Conservation (phyloP, 305 asterid species). For the Solanum hybrid region DNA sequence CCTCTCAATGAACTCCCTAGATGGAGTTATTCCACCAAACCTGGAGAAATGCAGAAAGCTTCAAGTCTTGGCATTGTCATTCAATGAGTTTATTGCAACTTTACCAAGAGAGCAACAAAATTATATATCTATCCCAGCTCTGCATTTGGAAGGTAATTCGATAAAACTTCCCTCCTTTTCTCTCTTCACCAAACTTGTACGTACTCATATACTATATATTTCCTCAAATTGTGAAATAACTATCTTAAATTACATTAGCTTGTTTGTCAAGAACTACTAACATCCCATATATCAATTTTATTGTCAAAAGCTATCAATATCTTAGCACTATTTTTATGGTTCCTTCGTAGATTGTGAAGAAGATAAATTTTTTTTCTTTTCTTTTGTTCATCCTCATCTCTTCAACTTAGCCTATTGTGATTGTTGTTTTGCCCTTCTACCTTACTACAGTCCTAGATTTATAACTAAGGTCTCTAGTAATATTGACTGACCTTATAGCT, state of each 20-base stretch:
- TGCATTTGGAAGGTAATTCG: no score
- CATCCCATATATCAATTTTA: not conserved
- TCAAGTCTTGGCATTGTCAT: no score
- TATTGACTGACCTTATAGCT: not conserved
- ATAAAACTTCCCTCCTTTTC: no score
- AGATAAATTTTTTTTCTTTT: no score
- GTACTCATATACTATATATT: no score
- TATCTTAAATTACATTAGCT: not conserved
- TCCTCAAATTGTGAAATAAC: not conserved
- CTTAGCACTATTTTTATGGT: not conserved
- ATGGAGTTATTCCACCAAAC: no score
- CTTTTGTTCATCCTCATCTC: not conserved
- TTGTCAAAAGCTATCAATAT: not conserved
- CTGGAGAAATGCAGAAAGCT: no score
- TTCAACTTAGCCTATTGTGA: not conserved
- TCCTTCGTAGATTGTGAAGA: not conserved
- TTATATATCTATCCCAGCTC: no score
- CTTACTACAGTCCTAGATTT: not conserved
- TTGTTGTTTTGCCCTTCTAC: not conserved
- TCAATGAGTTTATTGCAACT: no score
- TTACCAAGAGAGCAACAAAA: no score
- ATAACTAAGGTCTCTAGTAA: not conserved
- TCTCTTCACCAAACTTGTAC: no score
- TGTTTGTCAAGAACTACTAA: not conserved
- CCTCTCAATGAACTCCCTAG: no score